A percentile compares a stretch with the other conserved stretches of the same genome.
Conservation (phyloP, 257 asterid species). For the Plantago ovata region DNA sequence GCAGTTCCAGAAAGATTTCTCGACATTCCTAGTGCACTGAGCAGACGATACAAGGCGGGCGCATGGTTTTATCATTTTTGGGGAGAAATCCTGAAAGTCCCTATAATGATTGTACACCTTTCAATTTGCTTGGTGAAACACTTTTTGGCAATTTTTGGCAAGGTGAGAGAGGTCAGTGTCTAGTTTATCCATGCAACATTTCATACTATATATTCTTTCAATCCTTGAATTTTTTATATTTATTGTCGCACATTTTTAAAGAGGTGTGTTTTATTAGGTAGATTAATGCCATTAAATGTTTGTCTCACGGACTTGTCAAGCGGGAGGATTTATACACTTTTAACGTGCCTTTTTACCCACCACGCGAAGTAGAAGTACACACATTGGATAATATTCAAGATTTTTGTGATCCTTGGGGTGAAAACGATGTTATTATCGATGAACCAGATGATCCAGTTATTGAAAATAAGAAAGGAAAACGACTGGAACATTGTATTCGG, state of each 20-base stretch:
- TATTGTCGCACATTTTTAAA: too few relatives aligned
- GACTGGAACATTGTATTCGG: constrained; percentile 4
- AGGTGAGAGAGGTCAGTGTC: too few relatives aligned
- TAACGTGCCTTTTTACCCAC: constrained; percentile 24
- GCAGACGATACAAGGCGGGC: too few relatives aligned
- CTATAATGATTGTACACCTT: not conserved
- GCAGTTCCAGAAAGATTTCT: constrained; percentile 1
- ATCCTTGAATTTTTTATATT: too few relatives aligned
- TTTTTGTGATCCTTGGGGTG: constrained; percentile 1
- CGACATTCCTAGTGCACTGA: not conserved
- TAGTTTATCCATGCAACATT: too few relatives aligned
- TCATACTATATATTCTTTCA: too few relatives aligned
- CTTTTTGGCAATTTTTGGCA: too few relatives aligned
- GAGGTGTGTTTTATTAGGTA: too few relatives aligned
- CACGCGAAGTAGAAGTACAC: constrained; percentile 19
- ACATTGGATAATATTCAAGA: constrained; percentile 12
- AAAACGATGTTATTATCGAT: too few relatives aligned
- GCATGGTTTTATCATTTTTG: too few relatives aligned
- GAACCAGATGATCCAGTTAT: not conserved
- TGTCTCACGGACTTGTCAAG: constrained; percentile 22
- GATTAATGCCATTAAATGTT: too few relatives aligned
- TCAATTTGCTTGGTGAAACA: constrained; percentile 17
- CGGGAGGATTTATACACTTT: constrained; percentile 14
- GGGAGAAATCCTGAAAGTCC: constrained; percentile 24
- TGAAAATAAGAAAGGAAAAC: not conserved